A percentile compares a stretch with the other conserved stretches of the same genome.
Conservation (phyloP, 2,329 filamentous ascomycete genomes). For the Colletotrichum plurivorum region DNA sequence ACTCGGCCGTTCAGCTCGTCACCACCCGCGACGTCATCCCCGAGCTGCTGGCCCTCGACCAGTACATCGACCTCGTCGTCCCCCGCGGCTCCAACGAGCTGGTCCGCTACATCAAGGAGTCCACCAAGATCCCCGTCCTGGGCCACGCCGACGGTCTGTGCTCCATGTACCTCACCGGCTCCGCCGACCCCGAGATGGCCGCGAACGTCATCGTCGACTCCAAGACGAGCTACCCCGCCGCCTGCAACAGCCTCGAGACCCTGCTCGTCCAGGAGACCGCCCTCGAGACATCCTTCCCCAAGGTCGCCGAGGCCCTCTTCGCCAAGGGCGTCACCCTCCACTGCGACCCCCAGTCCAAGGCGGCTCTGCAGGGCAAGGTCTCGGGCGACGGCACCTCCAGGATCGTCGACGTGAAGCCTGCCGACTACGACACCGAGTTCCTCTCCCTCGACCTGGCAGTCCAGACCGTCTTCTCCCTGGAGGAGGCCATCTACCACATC, state of each 20-base stretch:
- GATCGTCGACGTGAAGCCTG: constrained; percentile 75
- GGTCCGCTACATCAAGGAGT: constrained; percentile 89
- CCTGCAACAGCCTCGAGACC: constrained; percentile 95
- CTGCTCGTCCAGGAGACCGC: constrained; percentile 85
- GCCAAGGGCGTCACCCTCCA: constrained; percentile 84
- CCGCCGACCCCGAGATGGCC: constrained; percentile 81
- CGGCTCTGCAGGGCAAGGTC: constrained; percentile 64
- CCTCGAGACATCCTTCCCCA: constrained; percentile 73
- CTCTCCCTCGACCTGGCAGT: constrained; percentile 87
- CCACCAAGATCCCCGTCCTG: constrained; percentile 94
- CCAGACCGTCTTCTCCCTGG: constrained; percentile 79
- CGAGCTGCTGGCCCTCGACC: constrained; percentile 87
- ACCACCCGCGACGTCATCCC: constrained; percentile 93
- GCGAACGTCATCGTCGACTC: constrained; percentile 87
- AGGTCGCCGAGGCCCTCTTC: constrained; percentile 80
- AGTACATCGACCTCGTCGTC: constrained; percentile 94
- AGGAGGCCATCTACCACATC: constrained; percentile 87
- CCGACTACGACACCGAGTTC: constrained; percentile 91
- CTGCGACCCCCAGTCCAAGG: constrained; percentile 80
- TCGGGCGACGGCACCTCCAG: constrained; percentile 50
- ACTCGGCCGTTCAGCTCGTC: constrained; percentile 91
- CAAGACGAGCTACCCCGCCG: constrained; percentile 94
- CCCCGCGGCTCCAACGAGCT: constrained; percentile 92
- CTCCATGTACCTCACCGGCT: constrained; percentile 84
- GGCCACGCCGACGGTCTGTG: constrained; percentile 97